Evolutionary conservation across 1,284 basidiomycete species (phyloP), one percentile per base, ranked within the genome.

Genomic region (Chalciporus piperatoides): DNA sequence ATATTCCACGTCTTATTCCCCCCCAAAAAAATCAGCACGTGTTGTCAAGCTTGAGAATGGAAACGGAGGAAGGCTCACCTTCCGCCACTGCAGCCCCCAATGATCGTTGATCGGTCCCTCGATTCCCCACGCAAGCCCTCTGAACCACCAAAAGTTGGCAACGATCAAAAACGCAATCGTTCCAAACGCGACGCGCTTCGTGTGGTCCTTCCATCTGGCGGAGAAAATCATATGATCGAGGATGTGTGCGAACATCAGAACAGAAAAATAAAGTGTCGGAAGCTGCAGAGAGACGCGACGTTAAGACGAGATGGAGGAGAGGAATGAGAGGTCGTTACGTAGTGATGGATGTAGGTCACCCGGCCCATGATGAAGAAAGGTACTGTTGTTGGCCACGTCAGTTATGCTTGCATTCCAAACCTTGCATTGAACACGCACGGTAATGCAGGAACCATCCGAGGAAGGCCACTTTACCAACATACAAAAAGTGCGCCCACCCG

Each of bases 281-380:
- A 99, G 83, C 87, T 91, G 58, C 9, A 2, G 45, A 14, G 14
- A 9, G 14, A 11, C 6, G 7, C 28, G 6, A 15, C 4, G 8
- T 59, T 47, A 58, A 27, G 1, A 2, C 14, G 2, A 46, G 19
- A 21, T 4, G 35, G 51, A 21, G 36, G 23, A 23, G 19, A 44
- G 4, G 40, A 3, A 36, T 2, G 15, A 19, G 28, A 24, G 28
- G 21, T 21, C 74, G 85, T 49, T 58, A 89, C 85, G 62, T 92
- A 93, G 73, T 94, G 92, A 67, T 94, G 92, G 11, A 94, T 71
- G 58, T 94, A 94, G 36, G 91, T 94, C 2, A 93, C 90, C 58
- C 94, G 87, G 25, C 91, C 93, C 94, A 97, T 97, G 71, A 97
- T 84, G 59, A 98, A 74, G 82, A 97, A 98, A 0, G 96, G 95